phyloP scores from a whole-genome alignment of 805 yeast genomes.

The Candida koratica region DNA sequence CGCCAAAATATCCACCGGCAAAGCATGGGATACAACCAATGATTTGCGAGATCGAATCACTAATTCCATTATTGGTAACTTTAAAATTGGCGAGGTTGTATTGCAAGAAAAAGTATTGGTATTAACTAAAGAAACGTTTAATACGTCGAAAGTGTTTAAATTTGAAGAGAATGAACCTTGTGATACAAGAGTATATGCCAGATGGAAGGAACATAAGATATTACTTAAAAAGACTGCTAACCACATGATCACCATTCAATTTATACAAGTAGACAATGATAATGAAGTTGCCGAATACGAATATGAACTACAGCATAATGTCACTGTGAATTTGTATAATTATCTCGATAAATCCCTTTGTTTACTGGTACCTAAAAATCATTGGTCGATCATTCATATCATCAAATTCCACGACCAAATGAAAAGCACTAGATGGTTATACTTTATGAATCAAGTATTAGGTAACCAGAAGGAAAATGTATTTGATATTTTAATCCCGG shows the following conservation, averaged over 20 bases:
- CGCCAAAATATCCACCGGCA: slow-evolving; percentile 23
- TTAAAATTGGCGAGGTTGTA: slow-evolving; percentile 57
- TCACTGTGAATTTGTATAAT: slow-evolving; percentile 53
- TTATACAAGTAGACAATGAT: slow-evolving; percentile 46
- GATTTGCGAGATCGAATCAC: slow-evolving; percentile 20
- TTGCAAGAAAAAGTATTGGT: slow-evolving; percentile 68
- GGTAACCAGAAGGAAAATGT: slow-evolving; percentile 28
- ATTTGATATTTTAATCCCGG: slow-evolving; percentile 43
- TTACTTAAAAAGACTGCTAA: slow-evolving; percentile 64
- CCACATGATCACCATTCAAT: slow-evolving; percentile 49
- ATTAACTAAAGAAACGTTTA: slow-evolving; percentile 42
- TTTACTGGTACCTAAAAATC: slow-evolving; percentile 27
- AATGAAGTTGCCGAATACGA: slow-evolving; percentile 20
- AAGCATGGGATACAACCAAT: slow-evolving; percentile 16
- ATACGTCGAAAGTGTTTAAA: slow-evolving; percentile 3
- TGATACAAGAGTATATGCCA: slow-evolving; percentile 55
- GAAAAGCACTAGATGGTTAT: slow-evolving; percentile 61
- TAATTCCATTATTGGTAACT: slow-evolving; percentile 25
- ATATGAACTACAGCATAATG: slow-evolving; percentile 17
- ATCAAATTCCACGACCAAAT: slow-evolving; percentile 50
- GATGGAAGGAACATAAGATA: slow-evolving; percentile 78
- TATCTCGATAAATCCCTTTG: slow-evolving; percentile 67
- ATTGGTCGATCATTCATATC: slow-evolving; percentile 39
- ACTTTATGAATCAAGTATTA: slow-evolving; percentile 48
- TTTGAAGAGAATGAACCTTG: slow-evolving; percentile 50